These are phyloP conservation scores for Globisporangium echinulatum DNA, from an alignment of 352 stramenopile genomes.

Conservation along the genomic window DNA sequence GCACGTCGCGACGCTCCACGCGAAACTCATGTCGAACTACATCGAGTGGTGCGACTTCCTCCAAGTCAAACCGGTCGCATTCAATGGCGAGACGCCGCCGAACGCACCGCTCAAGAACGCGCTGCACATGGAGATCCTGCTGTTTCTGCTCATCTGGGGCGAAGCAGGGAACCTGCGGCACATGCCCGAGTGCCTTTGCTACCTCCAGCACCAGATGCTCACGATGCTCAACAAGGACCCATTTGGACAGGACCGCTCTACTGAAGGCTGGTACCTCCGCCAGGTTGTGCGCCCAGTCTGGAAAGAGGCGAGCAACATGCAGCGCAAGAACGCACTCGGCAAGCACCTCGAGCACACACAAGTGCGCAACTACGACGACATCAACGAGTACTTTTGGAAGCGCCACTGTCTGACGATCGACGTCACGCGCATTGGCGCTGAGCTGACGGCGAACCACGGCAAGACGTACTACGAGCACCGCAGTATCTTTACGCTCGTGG, in stretches of 20 bases:
- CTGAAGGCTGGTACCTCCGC: constrained; percentile 48
- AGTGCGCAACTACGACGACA: constrained; percentile 76
- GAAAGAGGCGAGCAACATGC: constrained; percentile 62
- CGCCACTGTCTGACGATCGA: constrained; percentile 53
- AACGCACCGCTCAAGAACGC: constrained; percentile 37
- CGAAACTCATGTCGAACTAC: constrained; percentile 66
- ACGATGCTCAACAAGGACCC: constrained; percentile 50
- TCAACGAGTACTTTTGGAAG: constrained; percentile 82
- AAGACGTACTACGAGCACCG: constrained; percentile 80
- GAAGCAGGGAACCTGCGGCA: constrained; percentile 93
- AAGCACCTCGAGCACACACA: constrained; percentile 63
- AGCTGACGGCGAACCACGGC: constrained; percentile 51
- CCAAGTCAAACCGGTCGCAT: constrained; percentile 23
- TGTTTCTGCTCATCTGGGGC: constrained; percentile 96
- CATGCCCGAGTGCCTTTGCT: constrained; percentile 96
- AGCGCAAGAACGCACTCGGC: constrained; percentile 49
- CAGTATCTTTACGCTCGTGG: constrained; percentile 65
- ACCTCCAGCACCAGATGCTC: constrained; percentile 89
- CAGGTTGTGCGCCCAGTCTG: constrained; percentile 53
- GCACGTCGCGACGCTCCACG: constrained; percentile 50
- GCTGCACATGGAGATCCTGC: constrained; percentile 89
- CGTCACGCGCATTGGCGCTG: constrained; percentile 38
- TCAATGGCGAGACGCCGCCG: constrained; percentile 29
- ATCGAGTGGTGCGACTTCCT: constrained; percentile 59
- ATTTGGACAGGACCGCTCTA: constrained; percentile 34